Conservation (phyloP, 2,329 filamentous ascomycete species). For the Xylariaceae sp. region DNA sequence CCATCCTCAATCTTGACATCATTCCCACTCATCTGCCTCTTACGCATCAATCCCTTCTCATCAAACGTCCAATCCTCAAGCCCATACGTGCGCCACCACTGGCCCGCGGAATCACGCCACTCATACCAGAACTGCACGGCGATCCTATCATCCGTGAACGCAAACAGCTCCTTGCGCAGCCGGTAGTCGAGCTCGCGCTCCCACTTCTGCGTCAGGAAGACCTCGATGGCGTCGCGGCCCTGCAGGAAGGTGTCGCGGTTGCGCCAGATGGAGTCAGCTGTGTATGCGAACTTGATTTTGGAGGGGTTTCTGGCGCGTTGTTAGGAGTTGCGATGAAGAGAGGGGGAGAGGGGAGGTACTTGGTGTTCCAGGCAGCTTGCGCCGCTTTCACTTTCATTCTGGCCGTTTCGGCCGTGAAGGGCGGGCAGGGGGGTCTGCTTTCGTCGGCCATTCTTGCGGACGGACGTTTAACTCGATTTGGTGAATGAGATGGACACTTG, state of each 20-base stretch:
- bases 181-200: slow-evolving; percentile 63
- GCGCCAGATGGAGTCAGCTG: slow-evolving; percentile 70
- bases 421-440: slow-evolving; percentile 51
- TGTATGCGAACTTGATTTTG: slow-evolving; percentile 66
- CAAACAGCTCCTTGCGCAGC: slow-evolving; percentile 78
- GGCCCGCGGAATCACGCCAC: slow-evolving; percentile 61
- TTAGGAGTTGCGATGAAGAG: too few species aligned
- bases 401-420: slow-evolving; percentile 69
- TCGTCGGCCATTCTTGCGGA: slow-evolving; percentile 23
- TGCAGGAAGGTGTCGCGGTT: slow-evolving; percentile 67
- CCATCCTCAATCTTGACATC: slow-evolving; percentile 58
- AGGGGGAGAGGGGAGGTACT: slow-evolving; percentile 39
- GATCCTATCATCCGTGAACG: slow-evolving; percentile 63
- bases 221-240: slow-evolving; percentile 62
- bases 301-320: slow-evolving; percentile 51
- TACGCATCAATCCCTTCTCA: slow-evolving; percentile 63
- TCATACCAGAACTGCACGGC: slow-evolving; percentile 93
- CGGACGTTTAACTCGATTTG: not conserved
- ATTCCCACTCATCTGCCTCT: slow-evolving; percentile 72
- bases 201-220: slow-evolving; percentile 71
- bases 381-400: slow-evolving; percentile 74
- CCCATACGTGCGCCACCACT: slow-evolving; percentile 86
- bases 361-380: slow-evolving; percentile 77
- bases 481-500: not conserved
- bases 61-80: slow-evolving; percentile 77